Conservation (phyloP, 2,329 filamentous ascomycete species). For the Alternaria tenuissima region DNA sequence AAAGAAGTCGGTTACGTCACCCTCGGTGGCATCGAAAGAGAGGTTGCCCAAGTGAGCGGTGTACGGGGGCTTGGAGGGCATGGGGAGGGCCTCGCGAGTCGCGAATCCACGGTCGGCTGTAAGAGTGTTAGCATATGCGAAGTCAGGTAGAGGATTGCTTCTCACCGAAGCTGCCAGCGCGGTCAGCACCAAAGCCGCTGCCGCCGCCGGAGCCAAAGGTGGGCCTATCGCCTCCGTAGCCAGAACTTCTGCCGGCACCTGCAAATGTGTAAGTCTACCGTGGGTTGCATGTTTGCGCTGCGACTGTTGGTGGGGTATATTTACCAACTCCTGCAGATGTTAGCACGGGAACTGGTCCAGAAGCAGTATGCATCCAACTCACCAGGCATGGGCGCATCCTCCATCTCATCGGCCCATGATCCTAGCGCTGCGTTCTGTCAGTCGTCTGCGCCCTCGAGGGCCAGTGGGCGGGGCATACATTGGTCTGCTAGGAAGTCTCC, state of each 20-base stretch:
- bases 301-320: conserved; percentile 14
- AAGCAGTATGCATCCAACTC: conserved; percentile 52
- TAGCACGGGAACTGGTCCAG: conserved; percentile 22
- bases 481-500: conserved; percentile 93
- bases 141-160: conserved; percentile 2
- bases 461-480: conserved; percentile 66
- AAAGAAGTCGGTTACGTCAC: conserved; percentile 87
- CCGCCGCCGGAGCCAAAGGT: conserved; percentile 54
- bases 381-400: conserved; percentile 80
- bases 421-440: conserved; percentile 68
- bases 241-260: conserved; percentile 52
- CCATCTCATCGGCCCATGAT: conserved; percentile 99
- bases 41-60: conserved; percentile 97
- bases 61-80: conserved; percentile 91
- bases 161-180: conserved; percentile 52
- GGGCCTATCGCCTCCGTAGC: conserved; percentile 60
- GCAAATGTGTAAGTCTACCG: conserved; percentile 28
- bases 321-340: conserved; percentile 44
- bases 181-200: conserved; percentile 49
- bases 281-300: background rate
- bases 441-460: conserved; percentile 30
- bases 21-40: conserved; percentile 89
- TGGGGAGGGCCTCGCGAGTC: conserved; percentile 77
- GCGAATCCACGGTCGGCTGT: conserved; percentile 44
- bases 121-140: conserved; percentile 22